Evolutionary conservation across 2,329 filamentous ascomycete genomes (phyloP), one percentile per base, ranked within the genome.

Genomic region (Sclerotinia subarctica): DNA sequence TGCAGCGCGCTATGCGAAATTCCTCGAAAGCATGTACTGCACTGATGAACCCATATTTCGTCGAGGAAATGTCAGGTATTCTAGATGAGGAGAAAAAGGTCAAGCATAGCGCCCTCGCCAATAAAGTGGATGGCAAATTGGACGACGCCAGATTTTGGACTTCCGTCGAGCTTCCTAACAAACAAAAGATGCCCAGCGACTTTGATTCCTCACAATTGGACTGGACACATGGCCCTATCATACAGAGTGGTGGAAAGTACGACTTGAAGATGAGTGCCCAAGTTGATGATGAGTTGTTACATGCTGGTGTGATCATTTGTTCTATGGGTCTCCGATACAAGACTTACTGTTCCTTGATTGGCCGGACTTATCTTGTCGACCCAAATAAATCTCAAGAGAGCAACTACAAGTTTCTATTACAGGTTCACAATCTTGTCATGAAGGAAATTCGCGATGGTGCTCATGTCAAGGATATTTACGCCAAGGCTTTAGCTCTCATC

Each of bases 1-100:
- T 67, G 42, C 67, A 88, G 85, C 92, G 94, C 73, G 90, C 92
- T 15, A 97, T 99, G 85, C 90, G 96, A 77, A 96, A 94, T 73
- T 93, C 94, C 5, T 95, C 95, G 67, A 91, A 95, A 77, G 94
- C 95, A 58, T 97, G 94, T 74, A 94, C 96, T 72, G 94, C 93
- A 69, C 83, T 98, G 69, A 96, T 98, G 89, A 93, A 93, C 63
- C 93, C 94, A 69, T 99, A 95, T 80, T 98, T 98, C 78, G 89
- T 99, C 72, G 95, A 99, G 77, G 94, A 97, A 78, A 98, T 99
- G 94, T 97, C 94, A 63, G 90, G 91, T 74, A 90, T 98, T 64
- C 87, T 99, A 69, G 95, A 99, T 77, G 90, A 94, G 73, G 96
- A 98, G 79, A 97, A 97, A 83, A 97, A 97, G 78, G 93, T 98